phyloP scores from a whole-genome alignment of 2,329 filamentous ascomycete species.

The Chaetomium sp. region DNA sequence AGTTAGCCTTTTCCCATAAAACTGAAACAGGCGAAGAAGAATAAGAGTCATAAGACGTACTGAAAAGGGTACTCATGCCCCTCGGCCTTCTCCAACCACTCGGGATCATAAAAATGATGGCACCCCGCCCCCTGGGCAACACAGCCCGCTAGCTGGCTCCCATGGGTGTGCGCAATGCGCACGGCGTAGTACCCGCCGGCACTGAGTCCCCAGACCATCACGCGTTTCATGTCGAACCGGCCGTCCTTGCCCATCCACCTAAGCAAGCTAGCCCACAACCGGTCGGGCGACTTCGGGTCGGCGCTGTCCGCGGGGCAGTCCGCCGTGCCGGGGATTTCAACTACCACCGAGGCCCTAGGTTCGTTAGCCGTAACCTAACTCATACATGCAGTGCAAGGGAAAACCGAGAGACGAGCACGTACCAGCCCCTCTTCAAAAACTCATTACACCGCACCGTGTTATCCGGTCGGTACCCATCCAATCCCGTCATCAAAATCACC shows the following conservation, averaged over 20 bases:
- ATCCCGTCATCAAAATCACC: slow-evolving; percentile 53
- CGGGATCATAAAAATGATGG: slow-evolving; percentile 53
- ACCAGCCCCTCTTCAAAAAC: slow-evolving; percentile 55
- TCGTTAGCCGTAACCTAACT: background rate
- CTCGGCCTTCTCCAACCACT: slow-evolving; percentile 56
- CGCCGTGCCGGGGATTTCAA: slow-evolving; percentile 61
- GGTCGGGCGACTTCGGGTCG: slow-evolving; percentile 53
- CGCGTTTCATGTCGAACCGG: slow-evolving; percentile 48
- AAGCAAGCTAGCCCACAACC: slow-evolving; percentile 56
- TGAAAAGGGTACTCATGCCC: slow-evolving; percentile 61
- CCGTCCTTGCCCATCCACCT: slow-evolving; percentile 48
- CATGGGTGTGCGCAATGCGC: slow-evolving; percentile 62
- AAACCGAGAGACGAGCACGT: background rate
- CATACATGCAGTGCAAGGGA: background rate
- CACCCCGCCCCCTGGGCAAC: slow-evolving; percentile 59
- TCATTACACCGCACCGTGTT: slow-evolving; percentile 56
- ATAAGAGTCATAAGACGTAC: slow-evolving; percentile 28
- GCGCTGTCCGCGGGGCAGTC: slow-evolving; percentile 59
- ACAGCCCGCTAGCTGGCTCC: slow-evolving; percentile 43
- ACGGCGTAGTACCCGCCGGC: slow-evolving; percentile 63
- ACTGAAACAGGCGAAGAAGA: background rate
- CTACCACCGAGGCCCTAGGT: slow-evolving; percentile 46
- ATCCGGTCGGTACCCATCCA: slow-evolving; percentile 58
- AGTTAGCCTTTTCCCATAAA: background rate
- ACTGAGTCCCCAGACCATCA: slow-evolving; percentile 60